Conservation (phyloP, 768 basidiomycete genomes). For the Tricholoma bakamatsutake region DNA sequence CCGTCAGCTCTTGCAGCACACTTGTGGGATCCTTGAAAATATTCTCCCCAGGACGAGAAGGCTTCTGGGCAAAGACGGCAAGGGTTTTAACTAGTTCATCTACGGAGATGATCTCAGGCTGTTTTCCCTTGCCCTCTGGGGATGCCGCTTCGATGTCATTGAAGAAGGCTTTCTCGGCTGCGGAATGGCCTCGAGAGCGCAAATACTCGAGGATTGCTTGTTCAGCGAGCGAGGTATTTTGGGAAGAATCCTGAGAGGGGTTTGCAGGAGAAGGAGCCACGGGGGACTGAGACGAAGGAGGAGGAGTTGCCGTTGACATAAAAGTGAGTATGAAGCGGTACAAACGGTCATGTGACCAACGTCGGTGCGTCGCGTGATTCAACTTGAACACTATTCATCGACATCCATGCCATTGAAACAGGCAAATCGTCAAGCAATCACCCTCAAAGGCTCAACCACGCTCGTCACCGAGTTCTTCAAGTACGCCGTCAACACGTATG, state of each 20-base stretch:
- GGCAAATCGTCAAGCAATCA: conserved; percentile 71
- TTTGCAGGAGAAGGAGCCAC: conserved; percentile 41
- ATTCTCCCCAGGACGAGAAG: conserved; percentile 63
- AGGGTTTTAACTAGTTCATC: conserved; percentile 51
- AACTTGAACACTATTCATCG: conserved; percentile 12
- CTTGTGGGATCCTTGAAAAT: conserved; percentile 58
- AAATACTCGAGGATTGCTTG: conserved; percentile 43
- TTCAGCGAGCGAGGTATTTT: conserved; percentile 33
- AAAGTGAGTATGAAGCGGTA: not conserved
- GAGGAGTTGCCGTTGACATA: conserved; percentile 35
- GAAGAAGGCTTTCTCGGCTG: conserved; percentile 44
- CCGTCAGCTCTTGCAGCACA: conserved; percentile 62
- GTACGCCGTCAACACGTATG: conserved; percentile 96
- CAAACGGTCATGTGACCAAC: conserved; percentile 24
- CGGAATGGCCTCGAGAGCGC: conserved; percentile 39
- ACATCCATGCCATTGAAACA: conserved; percentile 38
- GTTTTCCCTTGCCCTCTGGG: conserved; percentile 39
- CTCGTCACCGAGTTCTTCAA: conserved; percentile 99
- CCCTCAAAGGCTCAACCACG: conserved; percentile 90
- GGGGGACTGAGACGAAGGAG: conserved; percentile 44
- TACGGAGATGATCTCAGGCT: conserved; percentile 34
- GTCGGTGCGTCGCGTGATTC: conserved; percentile 8
- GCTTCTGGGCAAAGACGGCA: conserved; percentile 66
- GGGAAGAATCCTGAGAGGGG: conserved; percentile 26
- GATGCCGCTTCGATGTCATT: conserved; percentile 37